Conservation (phyloP, 805 yeast species). For the Cyberlindnera americana region DNA sequence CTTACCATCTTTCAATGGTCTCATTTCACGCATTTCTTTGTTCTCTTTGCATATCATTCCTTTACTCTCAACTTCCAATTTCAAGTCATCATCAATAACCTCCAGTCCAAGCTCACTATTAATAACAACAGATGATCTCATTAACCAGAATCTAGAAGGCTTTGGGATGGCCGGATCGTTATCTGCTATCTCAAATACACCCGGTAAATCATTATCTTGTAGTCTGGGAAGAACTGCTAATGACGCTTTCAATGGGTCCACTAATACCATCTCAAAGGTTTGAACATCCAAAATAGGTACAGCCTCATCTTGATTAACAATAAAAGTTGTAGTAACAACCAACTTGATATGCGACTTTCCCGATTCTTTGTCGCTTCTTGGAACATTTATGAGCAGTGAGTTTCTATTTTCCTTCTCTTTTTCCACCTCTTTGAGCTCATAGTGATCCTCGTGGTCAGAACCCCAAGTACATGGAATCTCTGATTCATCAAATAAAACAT, state of each 20-base stretch:
- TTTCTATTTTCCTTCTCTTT: conserved; percentile 3
- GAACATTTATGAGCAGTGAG: conserved; percentile 7
- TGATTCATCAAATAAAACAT: conserved; percentile 8
- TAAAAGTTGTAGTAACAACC: conserved; percentile 23
- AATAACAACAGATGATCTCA: conserved; percentile 30
- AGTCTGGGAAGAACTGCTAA: conserved; percentile 33
- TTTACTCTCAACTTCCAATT: conserved; percentile 31
- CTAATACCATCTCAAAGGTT: conserved; percentile 26
- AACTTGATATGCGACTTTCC: conserved; percentile 6
- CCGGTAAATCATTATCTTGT: conserved; percentile 29
- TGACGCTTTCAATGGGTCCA: conserved; percentile 29
- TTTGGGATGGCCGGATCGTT: conserved; percentile 25
- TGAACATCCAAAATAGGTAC: conserved; percentile 28
- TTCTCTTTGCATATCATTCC: conserved; percentile 32
- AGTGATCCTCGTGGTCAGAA: neutral
- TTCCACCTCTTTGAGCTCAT: conserved; percentile 10
- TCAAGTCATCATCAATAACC: conserved; percentile 32
- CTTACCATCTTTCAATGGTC: conserved; percentile 6
- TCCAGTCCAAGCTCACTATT: conserved; percentile 27
- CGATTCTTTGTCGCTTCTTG: conserved; percentile 4
- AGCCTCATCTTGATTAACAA: conserved; percentile 29
- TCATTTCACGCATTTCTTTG: conserved; percentile 7
- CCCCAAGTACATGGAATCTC: conserved; percentile 5
- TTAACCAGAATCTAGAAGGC: conserved; percentile 36
- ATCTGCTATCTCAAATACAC: conserved; percentile 20